Evolutionary conservation across 2,329 filamentous ascomycete genomes (phyloP).

Genomic region (Diatrype stigma): DNA sequence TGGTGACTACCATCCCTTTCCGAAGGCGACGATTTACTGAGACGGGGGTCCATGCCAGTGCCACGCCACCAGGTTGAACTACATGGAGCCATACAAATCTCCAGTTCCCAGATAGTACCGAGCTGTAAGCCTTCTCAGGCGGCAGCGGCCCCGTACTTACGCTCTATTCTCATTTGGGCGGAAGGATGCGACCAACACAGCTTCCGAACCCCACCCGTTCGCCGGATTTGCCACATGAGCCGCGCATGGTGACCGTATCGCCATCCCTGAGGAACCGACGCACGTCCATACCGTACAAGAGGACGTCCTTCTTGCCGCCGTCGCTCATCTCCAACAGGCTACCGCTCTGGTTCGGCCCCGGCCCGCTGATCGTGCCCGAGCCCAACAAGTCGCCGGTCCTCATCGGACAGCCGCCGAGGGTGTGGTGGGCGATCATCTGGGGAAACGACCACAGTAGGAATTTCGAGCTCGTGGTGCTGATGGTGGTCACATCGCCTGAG

Average conservation of each 20-base stretch:
- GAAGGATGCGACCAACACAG: conserved; percentile 31
- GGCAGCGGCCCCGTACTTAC: too few relatives aligned
- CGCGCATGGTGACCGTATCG: conserved; percentile 38
- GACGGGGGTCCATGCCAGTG: too few relatives aligned
- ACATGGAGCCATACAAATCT: too few relatives aligned
- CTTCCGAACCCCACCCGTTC: conserved; percentile 41
- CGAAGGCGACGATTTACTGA: too few relatives aligned
- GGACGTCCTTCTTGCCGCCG: conserved; percentile 39
- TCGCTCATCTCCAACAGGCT: conserved; percentile 43
- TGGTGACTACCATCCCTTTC: too few relatives aligned
- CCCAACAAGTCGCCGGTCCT: conserved; percentile 71
- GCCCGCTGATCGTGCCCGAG: conserved; percentile 67
- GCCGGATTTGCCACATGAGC: conserved; percentile 30
- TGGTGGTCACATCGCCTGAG: conserved; percentile 48
- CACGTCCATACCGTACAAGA: conserved; percentile 35
- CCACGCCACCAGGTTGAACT: too few relatives aligned
- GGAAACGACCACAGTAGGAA: conserved; percentile 78
- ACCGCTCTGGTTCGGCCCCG: conserved; percentile 33
- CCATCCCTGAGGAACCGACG: conserved; percentile 43
- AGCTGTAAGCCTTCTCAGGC: too few relatives aligned
- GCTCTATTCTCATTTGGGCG: neutral
- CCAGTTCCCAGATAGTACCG: too few relatives aligned
- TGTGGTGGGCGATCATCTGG: conserved; percentile 79
- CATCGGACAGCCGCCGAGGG: conserved; percentile 71
- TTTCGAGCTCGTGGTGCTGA: conserved; percentile 57